Evolutionary conservation across 202 grass and related monocot genomes (phyloP).

Genomic region (Setaria italica): DNA sequence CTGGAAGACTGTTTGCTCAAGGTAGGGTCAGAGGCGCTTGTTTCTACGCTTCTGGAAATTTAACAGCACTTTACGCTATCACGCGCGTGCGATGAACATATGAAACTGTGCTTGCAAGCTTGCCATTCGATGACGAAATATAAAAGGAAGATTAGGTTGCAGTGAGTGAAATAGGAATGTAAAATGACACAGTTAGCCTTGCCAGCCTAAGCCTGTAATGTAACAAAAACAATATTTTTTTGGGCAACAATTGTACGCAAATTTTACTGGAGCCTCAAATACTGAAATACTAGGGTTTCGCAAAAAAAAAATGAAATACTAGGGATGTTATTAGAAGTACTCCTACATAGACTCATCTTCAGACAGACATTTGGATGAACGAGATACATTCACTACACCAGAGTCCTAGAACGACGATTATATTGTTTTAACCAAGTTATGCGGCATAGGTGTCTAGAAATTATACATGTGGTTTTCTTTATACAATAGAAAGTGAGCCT

Average conservation of each 20-base stretch:
- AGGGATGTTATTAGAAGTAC: no score
- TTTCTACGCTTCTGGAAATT: constrained; percentile 39
- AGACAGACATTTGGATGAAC: neutral
- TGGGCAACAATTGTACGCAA: neutral
- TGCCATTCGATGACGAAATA: neutral
- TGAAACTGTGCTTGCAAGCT: constrained; percentile 28
- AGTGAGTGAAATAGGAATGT: neutral
- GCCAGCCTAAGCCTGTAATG: neutral
- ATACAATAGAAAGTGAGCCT: no score
- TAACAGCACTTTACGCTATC: constrained; percentile 28
- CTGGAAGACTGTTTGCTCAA: neutral
- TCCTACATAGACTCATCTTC: neutral
- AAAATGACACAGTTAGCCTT: neutral
- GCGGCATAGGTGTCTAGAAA: no score
- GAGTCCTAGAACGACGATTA: no score
- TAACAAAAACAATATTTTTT: neutral
- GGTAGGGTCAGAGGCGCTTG: neutral
- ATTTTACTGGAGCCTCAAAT: no score
- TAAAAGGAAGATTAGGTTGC: neutral
- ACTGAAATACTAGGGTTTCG: no score
- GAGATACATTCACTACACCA: no score
- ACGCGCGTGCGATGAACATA: constrained; percentile 5
- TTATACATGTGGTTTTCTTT: no score
- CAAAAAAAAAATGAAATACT: no score
- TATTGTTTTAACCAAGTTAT: no score